Evolutionary conservation across 805 yeast genomes (phyloP).

Genomic region (Candida tammaniensis): DNA sequence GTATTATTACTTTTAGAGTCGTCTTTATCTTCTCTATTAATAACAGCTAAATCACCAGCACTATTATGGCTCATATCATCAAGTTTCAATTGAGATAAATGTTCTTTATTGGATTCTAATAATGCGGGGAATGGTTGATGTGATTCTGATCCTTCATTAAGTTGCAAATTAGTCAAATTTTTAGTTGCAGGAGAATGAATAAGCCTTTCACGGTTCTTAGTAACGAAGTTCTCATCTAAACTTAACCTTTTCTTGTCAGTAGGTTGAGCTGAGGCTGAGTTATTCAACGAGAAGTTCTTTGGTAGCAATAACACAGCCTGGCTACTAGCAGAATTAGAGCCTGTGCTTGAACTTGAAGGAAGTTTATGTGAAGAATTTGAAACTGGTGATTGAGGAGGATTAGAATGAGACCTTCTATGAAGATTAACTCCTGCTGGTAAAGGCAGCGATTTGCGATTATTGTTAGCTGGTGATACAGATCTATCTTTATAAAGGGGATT

Average conservation of each 20-base stretch:
- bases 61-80: neutral
- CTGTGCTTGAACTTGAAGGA: constrained; percentile 13
- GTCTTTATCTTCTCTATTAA: neutral
- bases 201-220: constrained; percentile 9
- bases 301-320: constrained; percentile 51
- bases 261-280: constrained; percentile 8
- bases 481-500: constrained; percentile 18
- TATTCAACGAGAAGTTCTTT: constrained; percentile 41
- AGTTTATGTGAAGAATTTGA: neutral
- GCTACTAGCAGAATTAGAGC: constrained; percentile 18
- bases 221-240: constrained; percentile 18
- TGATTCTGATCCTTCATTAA: constrained; percentile 1
- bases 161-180: constrained; percentile 9
- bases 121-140: constrained; percentile 5
- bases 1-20: neutral
- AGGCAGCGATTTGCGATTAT: constrained; percentile 16
- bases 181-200: constrained; percentile 10
- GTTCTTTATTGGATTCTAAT: constrained; percentile 1
- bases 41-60: neutral
- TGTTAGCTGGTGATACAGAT: constrained; percentile 23
- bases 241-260: constrained; percentile 25
- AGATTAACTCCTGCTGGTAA: constrained; percentile 11
- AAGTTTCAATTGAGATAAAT: too few relatives aligned
- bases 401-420: constrained; percentile 33
- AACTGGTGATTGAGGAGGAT: constrained; percentile 24